These are phyloP conservation scores for Fusarium pininemorale DNA, from an alignment of 2,329 filamentous ascomycete species.

Conservation along the genomic window DNA sequence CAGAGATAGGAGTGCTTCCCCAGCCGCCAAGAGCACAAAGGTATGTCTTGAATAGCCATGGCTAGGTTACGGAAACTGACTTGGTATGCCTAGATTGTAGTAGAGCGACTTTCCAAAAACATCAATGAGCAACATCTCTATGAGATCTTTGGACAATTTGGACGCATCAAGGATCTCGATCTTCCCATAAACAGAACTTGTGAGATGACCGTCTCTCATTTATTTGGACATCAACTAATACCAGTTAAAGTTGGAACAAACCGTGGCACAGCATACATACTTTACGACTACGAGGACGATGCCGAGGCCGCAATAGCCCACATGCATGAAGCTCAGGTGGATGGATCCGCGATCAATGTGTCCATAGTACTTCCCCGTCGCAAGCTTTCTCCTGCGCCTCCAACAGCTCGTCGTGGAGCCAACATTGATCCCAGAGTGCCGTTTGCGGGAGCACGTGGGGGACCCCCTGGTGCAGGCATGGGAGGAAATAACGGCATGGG, in stretches of 20 bases:
- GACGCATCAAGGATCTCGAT: slow-evolving; percentile 85
- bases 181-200: slow-evolving; percentile 89
- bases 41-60: slow-evolving; percentile 43
- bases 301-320: slow-evolving; percentile 91
- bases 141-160: slow-evolving; percentile 93
- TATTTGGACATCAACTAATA: slow-evolving; percentile 20
- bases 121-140: slow-evolving; percentile 87
- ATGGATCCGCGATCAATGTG: slow-evolving; percentile 83
- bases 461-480: slow-evolving; percentile 39
- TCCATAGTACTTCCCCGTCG: slow-evolving; percentile 87
- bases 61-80: slow-evolving; percentile 13
- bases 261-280: slow-evolving; percentile 91
- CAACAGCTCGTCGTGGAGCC: slow-evolving; percentile 70
- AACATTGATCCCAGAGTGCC: slow-evolving; percentile 63
- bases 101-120: slow-evolving; percentile 95
- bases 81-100: slow-evolving; percentile 74
- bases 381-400: slow-evolving; percentile 83
- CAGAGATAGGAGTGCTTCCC: slow-evolving; percentile 50
- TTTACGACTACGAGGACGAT: slow-evolving; percentile 79
- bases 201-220: slow-evolving; percentile 55
- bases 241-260: slow-evolving; percentile 77
- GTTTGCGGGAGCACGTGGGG: slow-evolving; percentile 45
- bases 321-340: slow-evolving; percentile 97
- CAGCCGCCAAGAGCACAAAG: slow-evolving; percentile 61
- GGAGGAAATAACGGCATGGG: slow-evolving; percentile 45